phyloP scores from a whole-genome alignment of 1,284 basidiomycete species.

The Neonothopanus nambi region DNA sequence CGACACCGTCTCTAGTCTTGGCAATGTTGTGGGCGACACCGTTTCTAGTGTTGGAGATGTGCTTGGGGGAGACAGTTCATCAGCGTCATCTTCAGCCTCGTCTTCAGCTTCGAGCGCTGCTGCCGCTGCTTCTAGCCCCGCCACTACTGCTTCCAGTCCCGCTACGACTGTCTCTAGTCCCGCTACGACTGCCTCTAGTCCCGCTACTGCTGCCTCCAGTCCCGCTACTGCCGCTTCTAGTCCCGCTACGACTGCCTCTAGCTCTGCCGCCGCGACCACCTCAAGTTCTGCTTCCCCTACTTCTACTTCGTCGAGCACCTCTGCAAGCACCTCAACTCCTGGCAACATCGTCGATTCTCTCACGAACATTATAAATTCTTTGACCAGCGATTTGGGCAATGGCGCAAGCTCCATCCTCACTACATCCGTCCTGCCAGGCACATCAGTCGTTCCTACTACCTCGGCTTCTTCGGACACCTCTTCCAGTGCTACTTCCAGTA shows the following conservation, averaged over 20 bases:
- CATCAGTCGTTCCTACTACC: slow-evolving; percentile 9
- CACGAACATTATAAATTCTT: background rate
- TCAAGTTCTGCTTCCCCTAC: too few relatives aligned
- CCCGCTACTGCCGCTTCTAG: background rate
- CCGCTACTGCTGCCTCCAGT: background rate
- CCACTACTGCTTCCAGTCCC: background rate
- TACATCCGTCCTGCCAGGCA: background rate
- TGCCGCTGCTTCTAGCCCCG: slow-evolving; percentile 16
- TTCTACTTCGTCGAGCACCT: too few relatives aligned
- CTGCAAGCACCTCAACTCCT: slow-evolving; percentile 2
- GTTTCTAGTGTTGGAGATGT: slow-evolving; percentile 7
- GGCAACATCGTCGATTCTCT: background rate
- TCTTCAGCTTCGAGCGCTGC: slow-evolving; percentile 16
- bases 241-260: background rate
- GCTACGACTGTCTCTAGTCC: slow-evolving; percentile 6
- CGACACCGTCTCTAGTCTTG: slow-evolving; percentile 8
- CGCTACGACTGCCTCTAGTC: background rate
- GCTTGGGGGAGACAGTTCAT: slow-evolving; percentile 12
- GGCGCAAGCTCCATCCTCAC: background rate
- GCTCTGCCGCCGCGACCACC: too few relatives aligned
- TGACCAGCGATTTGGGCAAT: background rate
- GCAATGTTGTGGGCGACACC: slow-evolving; percentile 18
- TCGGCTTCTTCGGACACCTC: slow-evolving; percentile 15
- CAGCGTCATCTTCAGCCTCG: slow-evolving; percentile 17
- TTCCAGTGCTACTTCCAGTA: slow-evolving; percentile 9